phyloP scores from a whole-genome alignment of 2,329 filamentous ascomycete genomes.

The Cladophialophora bantiana region DNA sequence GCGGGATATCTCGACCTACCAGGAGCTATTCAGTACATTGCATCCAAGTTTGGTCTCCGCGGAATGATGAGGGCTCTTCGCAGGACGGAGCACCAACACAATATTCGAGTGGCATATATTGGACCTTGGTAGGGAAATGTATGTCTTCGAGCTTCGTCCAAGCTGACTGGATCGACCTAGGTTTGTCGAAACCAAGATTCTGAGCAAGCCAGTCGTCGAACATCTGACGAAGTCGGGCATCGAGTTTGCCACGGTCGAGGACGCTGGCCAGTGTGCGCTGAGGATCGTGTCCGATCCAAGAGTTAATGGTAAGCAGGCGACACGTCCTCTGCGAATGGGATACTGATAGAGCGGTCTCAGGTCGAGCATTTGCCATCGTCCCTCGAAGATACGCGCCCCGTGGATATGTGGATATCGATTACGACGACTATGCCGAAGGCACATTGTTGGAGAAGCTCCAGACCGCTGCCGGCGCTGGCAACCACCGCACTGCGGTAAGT shows the following conservation, averaged over 20 bases:
- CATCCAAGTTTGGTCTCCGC: constrained; percentile 49
- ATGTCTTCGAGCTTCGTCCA: neutral
- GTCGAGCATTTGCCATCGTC: constrained; percentile 44
- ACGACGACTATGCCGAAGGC: constrained; percentile 45
- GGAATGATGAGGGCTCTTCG: constrained; percentile 49
- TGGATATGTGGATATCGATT: constrained; percentile 47
- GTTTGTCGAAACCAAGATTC: constrained; percentile 47
- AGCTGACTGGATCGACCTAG: constrained; percentile 30
- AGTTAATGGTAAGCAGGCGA: constrained; percentile 31
- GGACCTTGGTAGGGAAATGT: constrained; percentile 48
- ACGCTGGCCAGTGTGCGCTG: constrained; percentile 29
- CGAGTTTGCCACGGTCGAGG: constrained; percentile 34
- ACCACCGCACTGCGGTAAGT: constrained; percentile 29
- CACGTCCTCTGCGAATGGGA: neutral
- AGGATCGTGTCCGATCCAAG: constrained; percentile 30
- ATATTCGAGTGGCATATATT: constrained; percentile 49
- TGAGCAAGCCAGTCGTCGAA: constrained; percentile 42
- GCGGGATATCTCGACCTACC: constrained; percentile 47
- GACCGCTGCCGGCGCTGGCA: neutral
- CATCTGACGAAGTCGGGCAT: constrained; percentile 35
- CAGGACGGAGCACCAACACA: constrained; percentile 47
- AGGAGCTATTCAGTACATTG: constrained; percentile 46
- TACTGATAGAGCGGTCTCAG: constrained; percentile 15
- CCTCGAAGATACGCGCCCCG: constrained; percentile 44
- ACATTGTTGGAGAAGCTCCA: constrained; percentile 22